Evolutionary conservation across 2,329 filamentous ascomycete genomes (phyloP), one percentile per base, ranked within the genome.

Genomic region (Drechmeria coniospora): DNA sequence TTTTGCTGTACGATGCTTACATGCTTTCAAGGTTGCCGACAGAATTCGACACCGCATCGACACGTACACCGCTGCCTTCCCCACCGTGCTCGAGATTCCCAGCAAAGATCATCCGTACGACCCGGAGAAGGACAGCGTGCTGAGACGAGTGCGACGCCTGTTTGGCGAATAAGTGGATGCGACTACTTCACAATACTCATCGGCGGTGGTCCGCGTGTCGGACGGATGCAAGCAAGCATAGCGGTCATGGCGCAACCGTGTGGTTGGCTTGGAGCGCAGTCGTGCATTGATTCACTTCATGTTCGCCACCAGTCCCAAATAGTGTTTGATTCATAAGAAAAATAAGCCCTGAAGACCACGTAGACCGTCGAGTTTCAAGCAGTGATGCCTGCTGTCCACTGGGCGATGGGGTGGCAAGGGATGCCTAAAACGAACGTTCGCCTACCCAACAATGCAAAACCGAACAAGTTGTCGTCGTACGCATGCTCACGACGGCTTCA

Each of bases 21-120:
- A 19, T 11, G 18, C 9, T 3, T 10, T 25, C 27, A 43, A 95
- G 87, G 70, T 98, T 46, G 90, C 90, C 28, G 90, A 98, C 51
- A 74, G 74, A 51, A 98, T 98, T 68, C 74, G 90, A 53, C 71
- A 87, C 51, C 74, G 77, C 35, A 78, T 98, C 41, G 90, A 98
- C 54, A 74, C 73, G 21, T 94, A 92, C 57, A 87, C 83, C 13
- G 82, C 87, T 27, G 86, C 90, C 4, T 98, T 98, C 57, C 90
- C 90, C n/a, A 78, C 84, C 14, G 69, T 98, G 30, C 73, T 98
- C 32, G 90, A 98, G 56, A 95, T 98, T 35, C 90, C 90, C 15
- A 92, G 83, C 59, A 98, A 98, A 65, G 90, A 98, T 53, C 90
- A 98, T 53, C 90, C 90, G 2, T 98, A 98, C 50, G 87, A 98